Percentiles rank a stretch among this genome's conserved stretches.
These are phyloP conservation scores for Myriangium duriaei DNA, from an alignment of 2,329 filamentous ascomycete species.

Conservation along the genomic window DNA sequence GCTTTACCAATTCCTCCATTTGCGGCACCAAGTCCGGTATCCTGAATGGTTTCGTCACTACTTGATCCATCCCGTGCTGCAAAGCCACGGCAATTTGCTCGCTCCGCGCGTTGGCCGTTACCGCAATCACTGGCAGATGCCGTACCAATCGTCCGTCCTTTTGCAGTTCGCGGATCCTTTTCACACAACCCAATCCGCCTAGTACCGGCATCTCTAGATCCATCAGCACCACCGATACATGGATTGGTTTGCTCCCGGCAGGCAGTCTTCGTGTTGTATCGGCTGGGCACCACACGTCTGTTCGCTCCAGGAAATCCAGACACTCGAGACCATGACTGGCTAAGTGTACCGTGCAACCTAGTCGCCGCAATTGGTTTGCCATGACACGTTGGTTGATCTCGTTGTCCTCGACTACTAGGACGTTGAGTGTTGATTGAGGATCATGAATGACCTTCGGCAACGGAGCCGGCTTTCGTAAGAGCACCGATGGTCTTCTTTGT, in stretches of 20 bases:
- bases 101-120: slow-evolving; percentile 59
- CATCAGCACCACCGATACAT: slow-evolving; percentile 4
- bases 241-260: neutral
- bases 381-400: slow-evolving; percentile 21
- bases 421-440: slow-evolving; percentile 5
- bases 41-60: slow-evolving; percentile 24
- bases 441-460: neutral
- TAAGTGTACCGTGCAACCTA: slow-evolving; percentile 17
- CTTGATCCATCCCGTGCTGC: slow-evolving; percentile 14
- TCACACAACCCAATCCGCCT: slow-evolving; percentile 60
- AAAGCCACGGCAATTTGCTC: slow-evolving; percentile 21
- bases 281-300: slow-evolving; percentile 11
- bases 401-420: slow-evolving; percentile 20
- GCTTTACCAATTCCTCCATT: slow-evolving; percentile 19
- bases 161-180: slow-evolving; percentile 49
- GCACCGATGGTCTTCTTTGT: slow-evolving; percentile 1
- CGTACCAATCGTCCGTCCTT: slow-evolving; percentile 42
- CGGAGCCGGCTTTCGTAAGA: neutral
- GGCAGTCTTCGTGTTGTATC: slow-evolving; percentile 2
- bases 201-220: slow-evolving; percentile 59
- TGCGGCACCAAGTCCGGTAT: slow-evolving; percentile 23
- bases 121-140: slow-evolving; percentile 58
- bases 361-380: slow-evolving; percentile 17
- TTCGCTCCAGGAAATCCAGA: slow-evolving; percentile 16
- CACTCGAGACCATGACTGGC: slow-evolving; percentile 20